These are phyloP conservation scores for Fusarium clavum DNA, from an alignment of 2,329 filamentous ascomycete genomes.

Conservation along the genomic window DNA sequence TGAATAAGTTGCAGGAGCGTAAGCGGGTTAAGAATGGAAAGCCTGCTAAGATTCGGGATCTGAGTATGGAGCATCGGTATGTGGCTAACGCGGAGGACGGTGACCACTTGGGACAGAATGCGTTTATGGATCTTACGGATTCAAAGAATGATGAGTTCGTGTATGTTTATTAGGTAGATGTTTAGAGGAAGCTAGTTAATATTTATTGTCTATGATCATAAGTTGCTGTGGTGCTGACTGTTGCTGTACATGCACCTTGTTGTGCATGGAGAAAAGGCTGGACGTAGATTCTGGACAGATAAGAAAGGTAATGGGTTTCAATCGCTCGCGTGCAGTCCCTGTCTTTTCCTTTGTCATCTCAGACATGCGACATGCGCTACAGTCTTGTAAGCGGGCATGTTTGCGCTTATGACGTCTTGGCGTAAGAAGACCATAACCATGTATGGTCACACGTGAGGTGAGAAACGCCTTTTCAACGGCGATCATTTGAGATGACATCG, in stretches of 20 bases:
- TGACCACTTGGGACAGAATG: constrained; percentile 58
- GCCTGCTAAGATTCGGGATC: constrained; percentile 67
- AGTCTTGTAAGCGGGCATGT: background rate
- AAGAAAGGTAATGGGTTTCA: background rate
- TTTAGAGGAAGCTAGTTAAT: no score
- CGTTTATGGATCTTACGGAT: constrained; percentile 72
- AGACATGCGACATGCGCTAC: background rate
- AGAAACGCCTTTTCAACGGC: no score
- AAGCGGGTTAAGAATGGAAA: constrained; percentile 70
- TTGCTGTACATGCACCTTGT: no score
- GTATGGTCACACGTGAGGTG: background rate
- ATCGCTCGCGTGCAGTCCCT: background rate
- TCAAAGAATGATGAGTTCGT: constrained; percentile 76
- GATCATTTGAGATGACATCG: background rate
- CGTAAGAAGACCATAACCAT: background rate
- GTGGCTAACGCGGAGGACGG: constrained; percentile 16
- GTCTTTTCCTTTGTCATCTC: background rate
- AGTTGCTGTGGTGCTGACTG: no score
- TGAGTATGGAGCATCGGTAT: constrained; percentile 68
- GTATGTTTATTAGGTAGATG: constrained; percentile 63
- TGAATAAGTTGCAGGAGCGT: constrained; percentile 68
- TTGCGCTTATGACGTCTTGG: background rate
- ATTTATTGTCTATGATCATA: no score
- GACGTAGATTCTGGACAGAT: background rate
- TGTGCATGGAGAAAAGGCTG: no score